Evolutionary conservation across 2,329 filamentous ascomycete species (phyloP), one percentile per base, ranked within the genome.

Genomic region (Aspergillus tamarii): DNA sequence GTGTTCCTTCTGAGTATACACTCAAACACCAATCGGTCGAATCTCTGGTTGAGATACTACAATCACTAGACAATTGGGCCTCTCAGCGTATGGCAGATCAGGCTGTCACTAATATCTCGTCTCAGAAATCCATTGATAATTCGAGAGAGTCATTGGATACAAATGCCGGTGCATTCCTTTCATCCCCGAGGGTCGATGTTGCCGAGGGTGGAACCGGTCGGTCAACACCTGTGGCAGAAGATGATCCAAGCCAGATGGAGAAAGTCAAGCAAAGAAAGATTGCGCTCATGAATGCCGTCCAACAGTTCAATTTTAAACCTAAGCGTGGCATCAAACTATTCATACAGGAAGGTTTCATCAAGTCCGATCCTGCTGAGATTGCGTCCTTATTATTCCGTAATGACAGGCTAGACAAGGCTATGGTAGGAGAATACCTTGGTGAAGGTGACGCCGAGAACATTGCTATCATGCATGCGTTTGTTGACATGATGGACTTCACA

Each of bases 391-490:
- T 99, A 23, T 76, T 94, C 10, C 86, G 84, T 36, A 94, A 95
- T 71, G 93, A 97, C 16, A 88, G 89, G 34, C 83, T 99, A 3
- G 92, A 97, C 80, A 99, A 99, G 80, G 88, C 91, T 5, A 90
- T 94, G 74, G 90, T 99, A 53, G 95, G 95, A 71, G 95, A 99
- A 77, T 99, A 91, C 70, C 85, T 99, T 8, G 95, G 95, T 48
- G 95, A 99, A 78, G 95, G 93, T 39, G 94, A 99, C 12, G 85
- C 93, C 1, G 89, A 94, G 73, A 96, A 98, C 73, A 94, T 99
- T 71, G 93, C 94, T 66, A 96, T 93, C 70, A 99, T 99, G 95
- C 95, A 99, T 77, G 92, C 93, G 5, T 99, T 99, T 77, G 94
- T 99, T 14, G 94, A 99, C 71, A 82, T 85, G 23, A 97, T 99